Conservation (phyloP, 2,329 filamentous ascomycete genomes). For the Fusarium ramigenum region DNA sequence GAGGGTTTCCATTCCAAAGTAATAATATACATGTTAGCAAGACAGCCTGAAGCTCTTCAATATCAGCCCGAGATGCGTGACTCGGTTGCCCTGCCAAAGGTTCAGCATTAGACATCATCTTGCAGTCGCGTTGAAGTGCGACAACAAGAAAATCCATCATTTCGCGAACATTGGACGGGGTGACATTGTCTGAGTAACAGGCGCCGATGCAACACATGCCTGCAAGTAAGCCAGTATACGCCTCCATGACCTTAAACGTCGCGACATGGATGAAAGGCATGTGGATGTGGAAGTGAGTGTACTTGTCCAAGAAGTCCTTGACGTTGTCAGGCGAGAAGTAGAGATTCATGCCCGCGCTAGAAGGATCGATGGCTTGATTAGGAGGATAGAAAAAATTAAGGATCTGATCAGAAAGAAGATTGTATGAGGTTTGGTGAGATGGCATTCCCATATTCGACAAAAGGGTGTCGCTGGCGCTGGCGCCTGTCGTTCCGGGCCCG, state of each 20-base stretch:
- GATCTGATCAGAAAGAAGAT: constrained; percentile 64
- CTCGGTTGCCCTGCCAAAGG: constrained; percentile 35
- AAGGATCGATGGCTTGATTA: constrained; percentile 57
- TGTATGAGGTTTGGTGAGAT: constrained; percentile 61
- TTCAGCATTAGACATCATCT: constrained; percentile 50
- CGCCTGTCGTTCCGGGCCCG: constrained; percentile 60
- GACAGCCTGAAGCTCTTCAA: constrained; percentile 75
- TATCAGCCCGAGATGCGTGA: constrained; percentile 50
- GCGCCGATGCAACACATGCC: constrained; percentile 78
- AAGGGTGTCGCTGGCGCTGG: constrained; percentile 56
- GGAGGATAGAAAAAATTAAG: constrained; percentile 65
- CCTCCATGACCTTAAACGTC: constrained; percentile 73
- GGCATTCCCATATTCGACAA: constrained; percentile 60
- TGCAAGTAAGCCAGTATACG: constrained; percentile 73
- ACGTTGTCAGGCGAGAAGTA: constrained; percentile 75
- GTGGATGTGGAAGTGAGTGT: constrained; percentile 77
- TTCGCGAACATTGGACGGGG: constrained; percentile 69
- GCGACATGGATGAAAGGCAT: constrained; percentile 78
- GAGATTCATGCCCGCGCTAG: constrained; percentile 65
- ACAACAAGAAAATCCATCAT: constrained; percentile 72
- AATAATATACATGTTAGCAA: constrained; percentile 69
- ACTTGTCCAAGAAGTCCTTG: constrained; percentile 75
- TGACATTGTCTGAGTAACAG: constrained; percentile 74
- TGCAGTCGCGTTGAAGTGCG: constrained; percentile 66
- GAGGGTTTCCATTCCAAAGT: constrained; percentile 75